Conservation (phyloP, 2,329 filamentous ascomycete species). For the Phialophora tarda region DNA sequence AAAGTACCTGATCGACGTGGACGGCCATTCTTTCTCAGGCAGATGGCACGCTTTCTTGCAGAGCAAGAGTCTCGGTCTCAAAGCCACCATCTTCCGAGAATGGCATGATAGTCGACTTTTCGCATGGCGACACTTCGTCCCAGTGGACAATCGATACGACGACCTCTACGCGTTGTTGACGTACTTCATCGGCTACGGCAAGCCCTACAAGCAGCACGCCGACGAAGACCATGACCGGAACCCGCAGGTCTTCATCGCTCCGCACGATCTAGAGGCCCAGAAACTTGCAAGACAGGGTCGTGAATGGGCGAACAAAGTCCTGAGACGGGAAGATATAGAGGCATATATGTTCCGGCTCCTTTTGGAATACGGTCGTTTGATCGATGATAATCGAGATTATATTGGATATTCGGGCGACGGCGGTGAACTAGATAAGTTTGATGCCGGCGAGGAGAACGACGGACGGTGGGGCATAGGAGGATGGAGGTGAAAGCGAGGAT, state of each 20-base stretch:
- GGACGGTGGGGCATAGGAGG: conserved; percentile 31
- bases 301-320: conserved; percentile 47
- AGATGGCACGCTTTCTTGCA: conserved; percentile 53
- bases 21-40: conserved; percentile 50
- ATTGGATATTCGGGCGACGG: conserved; percentile 61
- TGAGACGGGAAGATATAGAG: conserved; percentile 65
- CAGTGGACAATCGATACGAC: conserved; percentile 58
- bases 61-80: conserved; percentile 56
- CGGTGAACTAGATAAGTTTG: conserved; percentile 40
- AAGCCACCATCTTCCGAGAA: conserved; percentile 60
- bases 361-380: conserved; percentile 66
- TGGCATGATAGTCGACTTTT: conserved; percentile 61
- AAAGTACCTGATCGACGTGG: conserved; percentile 49
- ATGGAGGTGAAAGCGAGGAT: conserved; percentile 21
- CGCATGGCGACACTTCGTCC: conserved; percentile 60
- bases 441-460: conserved; percentile 28
- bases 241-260: conserved; percentile 41
- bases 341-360: conserved; percentile 52
- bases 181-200: conserved; percentile 55
- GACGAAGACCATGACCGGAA: conserved; percentile 29
- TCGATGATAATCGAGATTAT: conserved; percentile 65
- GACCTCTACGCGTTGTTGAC: conserved; percentile 58
- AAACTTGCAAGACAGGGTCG: conserved; percentile 45
- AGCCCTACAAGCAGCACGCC: conserved; percentile 23
- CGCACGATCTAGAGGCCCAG: conserved; percentile 45